Evolutionary conservation across 2,329 filamentous ascomycete species (phyloP).

Genomic region (Fulvia fulva): DNA sequence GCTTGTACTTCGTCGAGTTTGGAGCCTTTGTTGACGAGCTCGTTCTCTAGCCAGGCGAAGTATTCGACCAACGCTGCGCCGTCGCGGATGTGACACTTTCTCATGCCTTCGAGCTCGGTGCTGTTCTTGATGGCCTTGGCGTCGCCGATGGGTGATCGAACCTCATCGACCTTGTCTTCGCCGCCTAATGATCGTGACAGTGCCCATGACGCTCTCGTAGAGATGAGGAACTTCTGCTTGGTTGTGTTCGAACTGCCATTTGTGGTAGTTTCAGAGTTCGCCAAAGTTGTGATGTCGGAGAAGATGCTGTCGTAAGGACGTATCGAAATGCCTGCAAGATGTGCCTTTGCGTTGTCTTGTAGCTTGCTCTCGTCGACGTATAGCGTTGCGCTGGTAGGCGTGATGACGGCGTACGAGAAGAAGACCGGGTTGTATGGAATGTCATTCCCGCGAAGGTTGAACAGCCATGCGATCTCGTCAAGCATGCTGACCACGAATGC

Average conservation of each 20-base stretch:
- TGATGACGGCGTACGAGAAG: constrained; percentile 92
- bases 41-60: constrained; percentile 94
- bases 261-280: constrained; percentile 37
- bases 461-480: constrained; percentile 97
- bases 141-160: constrained; percentile 81
- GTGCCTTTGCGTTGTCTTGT: constrained; percentile 60
- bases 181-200: constrained; percentile 81
- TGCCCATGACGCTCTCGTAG: constrained; percentile 89
- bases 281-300: constrained; percentile 66
- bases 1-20: constrained; percentile 81
- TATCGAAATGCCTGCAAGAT: constrained; percentile 69
- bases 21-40: constrained; percentile 66
- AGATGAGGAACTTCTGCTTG: constrained; percentile 71
- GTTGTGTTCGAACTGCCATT: constrained; percentile 29
- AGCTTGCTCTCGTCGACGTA: constrained; percentile 83
- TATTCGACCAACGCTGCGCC: constrained; percentile 87
- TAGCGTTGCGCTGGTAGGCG: constrained; percentile 68
- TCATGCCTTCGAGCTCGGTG: constrained; percentile 85
- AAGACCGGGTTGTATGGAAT: constrained; percentile 98
- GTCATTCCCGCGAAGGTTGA: constrained; percentile 90
- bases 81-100: constrained; percentile 87
- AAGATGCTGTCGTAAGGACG: constrained; percentile 83
- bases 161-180: constrained; percentile 77
- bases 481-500: constrained; percentile 92
- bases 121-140: constrained; percentile 94